Base-by-base conservation (phyloP, 495 filamentous ascomycete species). In the Penicillium parvum region DNA sequence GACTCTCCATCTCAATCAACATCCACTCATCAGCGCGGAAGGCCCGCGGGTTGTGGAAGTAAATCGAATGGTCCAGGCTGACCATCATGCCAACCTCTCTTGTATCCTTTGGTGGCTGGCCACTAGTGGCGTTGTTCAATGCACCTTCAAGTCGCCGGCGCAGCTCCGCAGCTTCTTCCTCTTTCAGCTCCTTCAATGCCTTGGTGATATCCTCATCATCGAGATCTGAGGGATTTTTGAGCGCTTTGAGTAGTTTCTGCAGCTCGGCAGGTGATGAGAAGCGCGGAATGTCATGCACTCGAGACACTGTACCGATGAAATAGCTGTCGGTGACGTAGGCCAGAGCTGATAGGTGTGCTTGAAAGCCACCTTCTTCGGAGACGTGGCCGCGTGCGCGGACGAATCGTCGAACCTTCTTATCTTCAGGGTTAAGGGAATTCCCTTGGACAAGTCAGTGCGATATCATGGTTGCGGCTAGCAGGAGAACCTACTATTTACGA, bases 1-100 rank as follows among this genome's bases (percentile, higher is more conserved):
- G 88, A 44, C 81, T 90, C 65, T 88, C 80, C 80, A 90, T 90
- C 74, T 96, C 91, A 12, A 76, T 78, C 48, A 95, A 78, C 77
- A 96, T 81, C 92, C 92, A 98, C 61, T 96, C 87, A 61, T 97
- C 92, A 8, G 88, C 87, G 27, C 76, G 75, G 59, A 95, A 88
- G 20, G 75, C 77, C 50, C 73, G 68, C 27, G 88, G 87, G 52
- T 85, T 81, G 54, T 98, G 94, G 66, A 98, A 98, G 63, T 94
- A 96, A 32, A 98, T 96, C 3, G 82, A 84, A 66, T 92, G 88
- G 62, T 98, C 92, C 15, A 98, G 67, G 40, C 83, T 89, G 42
- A 97, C 89, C 86, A 96, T 91, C 90, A 98, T 97, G 7, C 92
- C 88, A 11, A 98, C 69, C 56, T 69, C 55, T 43, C 60, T 68